Conservation (phyloP, 257 asterid species). For the Avicennia marina region DNA sequence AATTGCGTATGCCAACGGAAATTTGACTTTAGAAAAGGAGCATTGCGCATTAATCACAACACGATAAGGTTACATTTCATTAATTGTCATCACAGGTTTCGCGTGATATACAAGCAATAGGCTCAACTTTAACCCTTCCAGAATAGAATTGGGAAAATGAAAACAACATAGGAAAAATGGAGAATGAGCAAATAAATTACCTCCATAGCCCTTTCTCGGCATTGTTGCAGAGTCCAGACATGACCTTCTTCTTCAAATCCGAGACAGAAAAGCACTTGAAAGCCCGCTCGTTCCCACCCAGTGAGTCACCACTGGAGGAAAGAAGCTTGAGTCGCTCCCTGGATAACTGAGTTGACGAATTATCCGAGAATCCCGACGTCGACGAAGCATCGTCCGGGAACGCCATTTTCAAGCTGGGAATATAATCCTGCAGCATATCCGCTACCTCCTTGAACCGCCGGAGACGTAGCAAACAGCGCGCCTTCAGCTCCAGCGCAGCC, state of each 20-base stretch:
- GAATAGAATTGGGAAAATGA: background rate
- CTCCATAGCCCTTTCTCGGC: conserved; percentile 83
- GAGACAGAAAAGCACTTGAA: conserved; percentile 77
- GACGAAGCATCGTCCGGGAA: conserved; percentile 40
- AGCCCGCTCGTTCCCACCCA: conserved; percentile 37
- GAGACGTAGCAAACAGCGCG: conserved; percentile 68
- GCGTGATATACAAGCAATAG: conserved; percentile 43
- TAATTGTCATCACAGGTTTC: conserved; percentile 24
- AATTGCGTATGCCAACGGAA: background rate
- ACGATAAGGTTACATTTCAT: conserved; percentile 24
- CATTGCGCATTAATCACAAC: conserved; percentile 6
- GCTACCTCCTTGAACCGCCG: conserved; percentile 91
- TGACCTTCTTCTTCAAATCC: conserved; percentile 77
- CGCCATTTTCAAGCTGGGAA: conserved; percentile 66
- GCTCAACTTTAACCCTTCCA: background rate
- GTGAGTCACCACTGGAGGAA: conserved; percentile 33
- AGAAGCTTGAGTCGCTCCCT: conserved; percentile 69
- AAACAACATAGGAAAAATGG: background rate
- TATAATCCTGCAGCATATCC: conserved; percentile 79
- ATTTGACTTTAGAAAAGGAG: conserved; percentile 23
- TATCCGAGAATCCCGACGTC: conserved; percentile 57
- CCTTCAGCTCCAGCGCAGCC: conserved; percentile 72
- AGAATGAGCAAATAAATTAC: conserved; percentile 26
- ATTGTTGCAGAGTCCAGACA: conserved; percentile 61
- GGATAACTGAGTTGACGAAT: conserved; percentile 56